Evolutionary conservation across 2,329 filamentous ascomycete genomes (phyloP).

Genomic region (Colletotrichum higginsianum): DNA sequence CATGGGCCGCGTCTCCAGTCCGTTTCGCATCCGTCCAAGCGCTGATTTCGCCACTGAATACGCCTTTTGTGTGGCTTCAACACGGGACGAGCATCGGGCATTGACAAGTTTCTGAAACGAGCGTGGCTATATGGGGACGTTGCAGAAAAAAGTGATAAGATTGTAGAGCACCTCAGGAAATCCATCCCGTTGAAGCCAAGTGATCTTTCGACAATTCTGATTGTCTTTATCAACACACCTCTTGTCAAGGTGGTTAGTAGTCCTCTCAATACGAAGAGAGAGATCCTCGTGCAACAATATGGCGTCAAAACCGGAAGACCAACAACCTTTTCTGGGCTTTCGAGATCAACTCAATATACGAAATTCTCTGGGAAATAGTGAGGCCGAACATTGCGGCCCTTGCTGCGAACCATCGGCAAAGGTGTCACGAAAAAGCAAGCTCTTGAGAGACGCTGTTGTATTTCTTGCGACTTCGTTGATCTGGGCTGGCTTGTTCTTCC

Average conservation of each 20-base stretch:
- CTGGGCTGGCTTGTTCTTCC: constrained; percentile 43
- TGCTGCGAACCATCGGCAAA: not conserved
- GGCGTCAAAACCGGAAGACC: constrained; percentile 24
- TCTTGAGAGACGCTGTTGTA: constrained; percentile 19
- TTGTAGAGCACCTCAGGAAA: not conserved
- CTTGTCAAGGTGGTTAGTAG: too few relatives aligned
- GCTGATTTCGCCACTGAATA: too few relatives aligned
- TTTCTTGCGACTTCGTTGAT: constrained; percentile 43
- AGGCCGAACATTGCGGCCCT: not conserved
- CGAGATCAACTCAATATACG: constrained; percentile 11
- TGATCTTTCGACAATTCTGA: not conserved
- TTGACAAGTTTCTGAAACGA: not conserved
- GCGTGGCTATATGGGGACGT: not conserved
- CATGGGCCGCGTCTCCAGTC: not conserved
- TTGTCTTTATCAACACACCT: too few relatives aligned
- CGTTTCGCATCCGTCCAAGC: constrained; percentile 5
- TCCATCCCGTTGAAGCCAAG: not conserved
- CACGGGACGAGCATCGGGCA: not conserved
- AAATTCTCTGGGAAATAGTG: not conserved
- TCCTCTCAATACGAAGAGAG: not conserved
- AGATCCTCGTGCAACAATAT: not conserved
- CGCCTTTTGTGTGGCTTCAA: not conserved
- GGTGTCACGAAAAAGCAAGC: not conserved
- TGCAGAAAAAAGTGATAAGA: not conserved
- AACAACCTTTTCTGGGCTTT: constrained; percentile 35